Evolutionary conservation across 257 asterid species (phyloP).

Genomic region (Nicotiana undulata): DNA sequence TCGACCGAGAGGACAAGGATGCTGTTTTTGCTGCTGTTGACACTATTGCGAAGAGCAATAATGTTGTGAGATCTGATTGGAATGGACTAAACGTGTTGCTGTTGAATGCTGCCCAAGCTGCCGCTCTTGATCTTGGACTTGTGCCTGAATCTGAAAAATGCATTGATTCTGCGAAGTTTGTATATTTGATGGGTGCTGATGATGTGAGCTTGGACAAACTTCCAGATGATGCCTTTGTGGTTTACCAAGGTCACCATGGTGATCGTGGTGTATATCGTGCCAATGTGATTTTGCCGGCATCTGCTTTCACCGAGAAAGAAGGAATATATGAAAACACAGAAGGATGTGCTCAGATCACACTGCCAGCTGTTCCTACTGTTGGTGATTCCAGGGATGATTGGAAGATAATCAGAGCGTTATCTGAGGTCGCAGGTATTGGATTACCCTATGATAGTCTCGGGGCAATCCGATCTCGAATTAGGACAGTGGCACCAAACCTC

Average conservation of each 20-base stretch:
- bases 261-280: slow-evolving; percentile 89
- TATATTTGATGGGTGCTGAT: slow-evolving; percentile 95
- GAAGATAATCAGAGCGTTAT: slow-evolving; percentile 80
- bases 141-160: slow-evolving; percentile 67
- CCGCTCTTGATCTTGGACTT: slow-evolving; percentile 96
- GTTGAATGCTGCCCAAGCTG: slow-evolving; percentile 91
- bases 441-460: slow-evolving; percentile 58
- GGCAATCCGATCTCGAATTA: slow-evolving; percentile 60
- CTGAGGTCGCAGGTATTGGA: slow-evolving; percentile 64
- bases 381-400: slow-evolving; percentile 97
- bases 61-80: slow-evolving; percentile 80
- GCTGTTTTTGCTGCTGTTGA: slow-evolving; percentile 69
- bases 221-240: slow-evolving; percentile 84
- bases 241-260: slow-evolving; percentile 99
- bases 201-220: slow-evolving; percentile 69
- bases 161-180: slow-evolving; percentile 71
- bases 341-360: slow-evolving; percentile 78
- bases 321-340: slow-evolving; percentile 90
- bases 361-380: slow-evolving; percentile 95
- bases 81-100: slow-evolving; percentile 76
- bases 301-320: slow-evolving; percentile 92
- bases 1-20: slow-evolving; percentile 71
- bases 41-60: slow-evolving; percentile 51
- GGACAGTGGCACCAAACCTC: slow-evolving; percentile 85
- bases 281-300: slow-evolving; percentile 79